Evolutionary conservation across 805 yeast genomes (phyloP).

Genomic region (Lachancea cidri): DNA sequence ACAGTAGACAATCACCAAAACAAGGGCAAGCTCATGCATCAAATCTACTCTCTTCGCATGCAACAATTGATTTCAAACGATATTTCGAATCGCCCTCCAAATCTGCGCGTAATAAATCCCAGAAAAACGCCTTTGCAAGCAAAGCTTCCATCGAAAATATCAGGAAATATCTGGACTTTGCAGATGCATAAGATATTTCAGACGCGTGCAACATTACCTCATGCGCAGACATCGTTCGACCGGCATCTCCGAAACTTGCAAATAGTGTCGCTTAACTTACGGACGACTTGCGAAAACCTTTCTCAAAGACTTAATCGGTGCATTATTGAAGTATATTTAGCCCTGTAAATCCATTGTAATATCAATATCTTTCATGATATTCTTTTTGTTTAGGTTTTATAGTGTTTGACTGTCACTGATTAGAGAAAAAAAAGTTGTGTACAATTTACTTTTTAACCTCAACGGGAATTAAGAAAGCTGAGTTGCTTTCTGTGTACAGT

Average conservation of each 20-base stretch:
- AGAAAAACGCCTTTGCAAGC: slow-evolving; percentile 9
- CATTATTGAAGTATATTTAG: not conserved
- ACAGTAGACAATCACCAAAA: not conserved
- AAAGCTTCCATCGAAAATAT: slow-evolving; percentile 17
- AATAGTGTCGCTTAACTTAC: too few species aligned
- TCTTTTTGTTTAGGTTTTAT: not conserved
- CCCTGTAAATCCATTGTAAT: not conserved
- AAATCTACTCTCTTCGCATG: slow-evolving; percentile 10
- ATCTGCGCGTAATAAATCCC: slow-evolving; percentile 2
- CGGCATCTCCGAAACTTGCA: not conserved
- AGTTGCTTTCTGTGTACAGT: not conserved
- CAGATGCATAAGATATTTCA: slow-evolving; percentile 15
- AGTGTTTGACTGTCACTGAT: not conserved
- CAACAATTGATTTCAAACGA: slow-evolving; percentile 16
- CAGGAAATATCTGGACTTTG: slow-evolving; percentile 23
- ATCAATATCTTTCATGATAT: not conserved
- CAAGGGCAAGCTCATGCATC: not conserved
- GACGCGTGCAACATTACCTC: too few species aligned
- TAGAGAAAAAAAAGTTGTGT: not conserved
- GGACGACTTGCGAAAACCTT: not conserved
- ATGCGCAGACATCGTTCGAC: not conserved
- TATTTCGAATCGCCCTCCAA: slow-evolving; percentile 10
- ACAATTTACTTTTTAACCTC: not conserved
- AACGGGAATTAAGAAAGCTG: not conserved
- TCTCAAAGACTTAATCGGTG: too few species aligned